Percentiles rank a stretch among this genome's conserved stretches.
These are phyloP conservation scores for Zarea fungicola DNA, from an alignment of 2,329 filamentous ascomycete genomes.

Conservation along the genomic window DNA sequence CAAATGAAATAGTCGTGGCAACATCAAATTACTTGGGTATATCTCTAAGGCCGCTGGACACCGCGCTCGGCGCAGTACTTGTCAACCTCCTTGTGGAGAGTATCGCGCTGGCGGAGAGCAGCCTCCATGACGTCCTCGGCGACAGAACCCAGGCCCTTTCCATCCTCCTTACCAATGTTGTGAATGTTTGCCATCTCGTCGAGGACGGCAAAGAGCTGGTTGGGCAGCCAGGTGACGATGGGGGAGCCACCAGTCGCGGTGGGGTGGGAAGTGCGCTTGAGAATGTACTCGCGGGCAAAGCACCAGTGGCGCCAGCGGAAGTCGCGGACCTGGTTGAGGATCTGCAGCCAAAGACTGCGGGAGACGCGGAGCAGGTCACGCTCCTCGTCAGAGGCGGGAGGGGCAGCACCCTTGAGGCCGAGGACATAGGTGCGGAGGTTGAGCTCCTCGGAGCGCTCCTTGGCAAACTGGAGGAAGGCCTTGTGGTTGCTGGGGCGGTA, in stretches of 20 bases:
- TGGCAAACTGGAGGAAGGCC: constrained; percentile 72
- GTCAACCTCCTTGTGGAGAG: constrained; percentile 65
- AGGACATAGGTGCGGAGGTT: constrained; percentile 57
- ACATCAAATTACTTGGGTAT: constrained; percentile 1
- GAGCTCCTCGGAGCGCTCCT: constrained; percentile 41
- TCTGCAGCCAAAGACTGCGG: constrained; percentile 55
- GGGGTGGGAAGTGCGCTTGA: constrained; percentile 70
- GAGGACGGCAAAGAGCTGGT: constrained; percentile 72
- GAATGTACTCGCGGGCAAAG: constrained; percentile 78
- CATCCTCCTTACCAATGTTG: constrained; percentile 34
- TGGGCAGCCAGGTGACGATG: constrained; percentile 80
- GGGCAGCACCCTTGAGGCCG: constrained; percentile 19
- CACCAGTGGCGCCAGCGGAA: constrained; percentile 85
- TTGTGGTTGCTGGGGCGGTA: constrained; percentile 89
- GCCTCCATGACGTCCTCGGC: constrained; percentile 62
- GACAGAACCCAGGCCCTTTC: constrained; percentile 39
- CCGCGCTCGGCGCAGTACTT: constrained; percentile 66
- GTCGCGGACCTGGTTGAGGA: constrained; percentile 70
- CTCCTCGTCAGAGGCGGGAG: constrained; percentile 22
- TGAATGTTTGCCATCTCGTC: constrained; percentile 61
- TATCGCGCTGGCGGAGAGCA: constrained; percentile 58
- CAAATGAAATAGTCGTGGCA: neutral
- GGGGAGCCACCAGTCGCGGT: constrained; percentile 76
- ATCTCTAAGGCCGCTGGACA: constrained; percentile 22
- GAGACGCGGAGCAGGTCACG: constrained; percentile 47